These are phyloP conservation scores for Cicer arietinum DNA, from an alignment of 306 rosid genomes.

Conservation along the genomic window DNA sequence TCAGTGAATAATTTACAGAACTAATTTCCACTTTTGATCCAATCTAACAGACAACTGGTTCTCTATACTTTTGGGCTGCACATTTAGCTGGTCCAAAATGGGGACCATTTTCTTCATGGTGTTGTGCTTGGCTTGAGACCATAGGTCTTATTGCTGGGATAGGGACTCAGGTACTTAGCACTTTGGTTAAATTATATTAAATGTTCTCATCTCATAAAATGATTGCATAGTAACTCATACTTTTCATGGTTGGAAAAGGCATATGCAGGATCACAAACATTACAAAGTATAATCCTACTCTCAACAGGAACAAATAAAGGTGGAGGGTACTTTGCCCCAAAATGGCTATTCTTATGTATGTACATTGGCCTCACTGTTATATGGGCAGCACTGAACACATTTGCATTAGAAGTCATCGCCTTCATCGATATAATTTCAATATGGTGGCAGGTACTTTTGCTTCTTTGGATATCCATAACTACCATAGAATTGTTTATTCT, in stretches of 20 bases:
- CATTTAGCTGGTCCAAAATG: conserved; percentile 91
- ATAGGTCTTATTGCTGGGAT: conserved; percentile 87
- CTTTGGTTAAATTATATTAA: not conserved
- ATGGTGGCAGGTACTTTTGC: conserved; percentile 86
- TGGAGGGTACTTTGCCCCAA: conserved; percentile 89
- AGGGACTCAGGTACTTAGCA: conserved; percentile 74
- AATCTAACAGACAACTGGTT: conserved; percentile 78
- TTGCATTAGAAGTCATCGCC: conserved; percentile 80
- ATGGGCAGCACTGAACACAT: conserved; percentile 89
- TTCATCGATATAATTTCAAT: conserved; percentile 76
- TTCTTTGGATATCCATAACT: conserved; percentile 11
- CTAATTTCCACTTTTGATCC: conserved; percentile 42
- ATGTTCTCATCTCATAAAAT: conserved; percentile 5
- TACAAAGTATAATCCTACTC: conserved; percentile 76
- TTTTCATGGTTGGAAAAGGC: conserved; percentile 65
- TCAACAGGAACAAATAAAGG: conserved; percentile 77
- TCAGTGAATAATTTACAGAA: conserved; percentile 17
- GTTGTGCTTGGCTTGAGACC: conserved; percentile 93
- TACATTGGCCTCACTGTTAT: conserved; percentile 77
- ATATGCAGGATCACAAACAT: conserved; percentile 82
- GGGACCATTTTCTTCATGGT: conserved; percentile 97
- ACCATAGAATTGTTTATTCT: not conserved
- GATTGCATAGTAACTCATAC: conserved; percentile 28
- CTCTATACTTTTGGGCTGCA: conserved; percentile 95
- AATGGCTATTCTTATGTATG: conserved; percentile 83